Conservation (phyloP, 2,329 filamentous ascomycete species). For the Fusarium brevicatenulatum region DNA sequence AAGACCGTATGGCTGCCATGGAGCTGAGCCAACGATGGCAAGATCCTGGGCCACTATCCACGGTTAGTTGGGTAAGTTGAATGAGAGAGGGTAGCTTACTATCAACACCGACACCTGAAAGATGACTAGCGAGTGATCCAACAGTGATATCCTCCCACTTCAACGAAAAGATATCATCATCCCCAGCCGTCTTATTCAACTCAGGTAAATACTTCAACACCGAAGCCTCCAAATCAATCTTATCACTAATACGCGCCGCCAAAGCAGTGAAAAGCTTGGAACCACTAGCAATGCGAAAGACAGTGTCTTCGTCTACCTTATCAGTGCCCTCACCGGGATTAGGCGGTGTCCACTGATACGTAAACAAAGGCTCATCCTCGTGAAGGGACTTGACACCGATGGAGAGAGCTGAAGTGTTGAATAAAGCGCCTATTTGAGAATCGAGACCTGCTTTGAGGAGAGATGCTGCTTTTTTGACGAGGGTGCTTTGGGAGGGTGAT, state of each 20-base stretch:
- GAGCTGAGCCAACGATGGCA: constrained; percentile 38
- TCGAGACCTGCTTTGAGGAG: constrained; percentile 43
- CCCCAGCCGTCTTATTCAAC: constrained; percentile 38
- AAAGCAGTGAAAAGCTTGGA: constrained; percentile 51
- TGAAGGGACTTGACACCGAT: constrained; percentile 56
- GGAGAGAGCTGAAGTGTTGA: constrained; percentile 51
- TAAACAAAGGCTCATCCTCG: constrained; percentile 50
- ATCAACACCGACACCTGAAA: constrained; percentile 55
- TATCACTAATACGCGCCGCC: constrained; percentile 43
- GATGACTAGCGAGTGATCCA: constrained; percentile 56
- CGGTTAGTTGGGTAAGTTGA: not conserved
- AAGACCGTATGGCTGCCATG: constrained; percentile 48
- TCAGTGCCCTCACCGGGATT: constrained; percentile 39
- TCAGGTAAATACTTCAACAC: constrained; percentile 59
- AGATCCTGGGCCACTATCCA: constrained; percentile 48
- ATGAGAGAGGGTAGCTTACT: constrained; percentile 33
- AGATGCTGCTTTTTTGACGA: constrained; percentile 44
- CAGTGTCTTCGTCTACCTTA: constrained; percentile 46
- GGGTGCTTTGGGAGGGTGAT: constrained; percentile 45
- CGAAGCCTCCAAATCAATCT: constrained; percentile 52
- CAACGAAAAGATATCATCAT: constrained; percentile 48
- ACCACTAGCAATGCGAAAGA: constrained; percentile 50
- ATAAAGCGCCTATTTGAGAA: constrained; percentile 32
- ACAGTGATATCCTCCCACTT: constrained; percentile 61
- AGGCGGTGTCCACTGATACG: constrained; percentile 54